These are phyloP conservation scores for Fusarium xylarioides DNA, from an alignment of 2,329 filamentous ascomycete genomes.

Conservation along the genomic window DNA sequence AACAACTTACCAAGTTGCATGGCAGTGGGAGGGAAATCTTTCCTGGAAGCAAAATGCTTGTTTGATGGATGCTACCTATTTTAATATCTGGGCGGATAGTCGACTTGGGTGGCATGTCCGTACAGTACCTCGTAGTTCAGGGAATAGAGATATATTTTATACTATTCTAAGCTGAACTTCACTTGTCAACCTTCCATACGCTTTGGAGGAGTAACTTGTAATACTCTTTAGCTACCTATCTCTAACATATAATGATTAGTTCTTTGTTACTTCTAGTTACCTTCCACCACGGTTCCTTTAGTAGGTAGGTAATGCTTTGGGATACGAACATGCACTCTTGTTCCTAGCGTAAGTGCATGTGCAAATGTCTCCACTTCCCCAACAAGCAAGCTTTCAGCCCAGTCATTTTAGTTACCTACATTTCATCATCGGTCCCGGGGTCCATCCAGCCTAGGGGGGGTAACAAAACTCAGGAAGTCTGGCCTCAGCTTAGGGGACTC, in stretches of 20 bases:
- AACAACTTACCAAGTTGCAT: not conserved
- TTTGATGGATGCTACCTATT: not conserved
- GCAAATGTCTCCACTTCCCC: conserved; percentile 24
- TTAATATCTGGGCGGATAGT: not conserved
- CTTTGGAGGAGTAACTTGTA: not conserved
- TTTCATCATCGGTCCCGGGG: conserved; percentile 34
- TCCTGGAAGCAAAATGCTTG: not conserved
- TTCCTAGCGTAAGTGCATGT: conserved; percentile 7
- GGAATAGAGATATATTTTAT: not conserved
- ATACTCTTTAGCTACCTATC: not conserved
- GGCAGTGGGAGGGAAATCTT: not conserved
- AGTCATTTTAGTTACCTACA: not conserved
- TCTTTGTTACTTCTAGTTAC: not conserved
- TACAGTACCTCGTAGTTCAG: not conserved
- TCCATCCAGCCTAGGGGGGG: conserved; percentile 1
- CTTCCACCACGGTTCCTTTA: not conserved
- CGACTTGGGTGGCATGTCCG: conserved; percentile 1
- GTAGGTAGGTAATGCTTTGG: not conserved
- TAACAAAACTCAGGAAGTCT: not conserved
- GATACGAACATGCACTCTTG: not conserved
- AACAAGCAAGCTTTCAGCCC: conserved; percentile 35
- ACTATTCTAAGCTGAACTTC: not conserved
- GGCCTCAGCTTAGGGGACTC: not conserved
- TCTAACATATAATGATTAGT: not conserved
- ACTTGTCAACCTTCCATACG: not conserved